Evolutionary conservation across 108 stramenopile genomes (phyloP), one percentile per base, ranked within the genome.

Genomic region (Skeletonema marinoi): DNA sequence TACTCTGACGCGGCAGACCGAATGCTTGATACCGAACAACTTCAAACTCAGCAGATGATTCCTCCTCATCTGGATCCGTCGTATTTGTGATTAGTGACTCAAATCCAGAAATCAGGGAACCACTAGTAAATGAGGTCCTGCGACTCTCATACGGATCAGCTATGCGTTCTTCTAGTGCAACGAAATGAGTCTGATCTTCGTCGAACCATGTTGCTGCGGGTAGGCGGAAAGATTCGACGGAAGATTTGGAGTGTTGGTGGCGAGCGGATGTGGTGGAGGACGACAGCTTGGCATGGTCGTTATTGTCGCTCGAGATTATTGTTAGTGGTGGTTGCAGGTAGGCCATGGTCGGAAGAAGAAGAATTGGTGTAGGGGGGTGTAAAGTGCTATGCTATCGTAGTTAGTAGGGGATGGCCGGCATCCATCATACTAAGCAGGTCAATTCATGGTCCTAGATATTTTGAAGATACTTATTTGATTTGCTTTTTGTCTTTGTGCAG

Each of bases 201-300:
- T 80, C 78, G 51, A 80, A 80, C 78, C 78, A 80, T 25, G 78
- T 80, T 16, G 78, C 78, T 13, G 78, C 71, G 9, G 78, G 78
- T 16, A 66, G 78, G 2, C 44, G 65, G 17, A 65, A 67, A 1
- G 25, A 32, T 31, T 56, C 44, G 16, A 46, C 16, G 16, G 44
- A n/a, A 46, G 54, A n/a, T 9, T 21, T 17, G 4, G 17, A 50
- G 0, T 10, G 54, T 5, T 46, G 25, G 9, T 8, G 54, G 44
- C 11, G 44, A 25, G 14, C 11, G 54, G n/a, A n/a, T 8, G 54
- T 5, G 54, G 44, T n/a, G 25, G 54, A 29, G 54, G 12, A 25
- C 16, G 25, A 12, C 30, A 9, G 66, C 44, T 71, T 33, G 61
- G 48, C 8, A 30, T 13, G 61, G 31, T 60, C 14, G 66, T 32